These are phyloP conservation scores for Xylariaceae sp. DNA, from an alignment of 2,329 filamentous ascomycete genomes.

Conservation along the genomic window DNA sequence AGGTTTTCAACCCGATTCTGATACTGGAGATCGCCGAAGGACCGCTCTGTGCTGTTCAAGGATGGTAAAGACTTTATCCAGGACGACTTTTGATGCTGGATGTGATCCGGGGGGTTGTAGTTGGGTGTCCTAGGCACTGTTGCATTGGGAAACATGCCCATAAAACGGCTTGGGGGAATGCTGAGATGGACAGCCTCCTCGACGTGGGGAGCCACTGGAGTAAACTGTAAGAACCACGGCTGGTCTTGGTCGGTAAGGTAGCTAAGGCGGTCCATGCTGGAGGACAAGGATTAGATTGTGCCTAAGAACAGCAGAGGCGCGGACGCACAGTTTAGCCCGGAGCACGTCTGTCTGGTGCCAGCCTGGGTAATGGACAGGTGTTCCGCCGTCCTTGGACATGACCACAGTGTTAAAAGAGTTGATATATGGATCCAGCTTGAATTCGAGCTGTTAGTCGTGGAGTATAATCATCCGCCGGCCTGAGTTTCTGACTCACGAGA, in stretches of 20 bases:
- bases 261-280: not conserved
- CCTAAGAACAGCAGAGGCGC: too few relatives aligned
- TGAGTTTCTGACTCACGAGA: conserved; percentile 2
- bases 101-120: conserved; percentile 15
- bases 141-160: conserved; percentile 10
- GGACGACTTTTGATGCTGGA: conserved; percentile 10
- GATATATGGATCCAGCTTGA: conserved; percentile 9
- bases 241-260: conserved; percentile 1
- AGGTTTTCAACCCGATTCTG: not conserved
- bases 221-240: too few relatives aligned
- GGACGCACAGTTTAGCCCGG: conserved; percentile 7
- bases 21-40: conserved; percentile 1
- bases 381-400: conserved; percentile 6
- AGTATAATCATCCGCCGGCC: too few relatives aligned
- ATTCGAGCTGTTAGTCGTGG: not conserved
- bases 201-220: too few relatives aligned
- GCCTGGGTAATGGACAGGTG: conserved; percentile 9
- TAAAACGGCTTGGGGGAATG: conserved; percentile 11
- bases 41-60: conserved; percentile 12
- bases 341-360: conserved; percentile 10
- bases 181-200: conserved; percentile 8
- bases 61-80: conserved; percentile 12
- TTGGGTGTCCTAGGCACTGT: conserved; percentile 14
- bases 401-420: conserved; percentile 10
- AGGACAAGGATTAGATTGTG: too few relatives aligned